Percentiles rank a stretch among this genome's conserved stretches.
phyloP scores from a whole-genome alignment of 1,284 basidiomycete species.

The Exobasidium rhododendri region DNA sequence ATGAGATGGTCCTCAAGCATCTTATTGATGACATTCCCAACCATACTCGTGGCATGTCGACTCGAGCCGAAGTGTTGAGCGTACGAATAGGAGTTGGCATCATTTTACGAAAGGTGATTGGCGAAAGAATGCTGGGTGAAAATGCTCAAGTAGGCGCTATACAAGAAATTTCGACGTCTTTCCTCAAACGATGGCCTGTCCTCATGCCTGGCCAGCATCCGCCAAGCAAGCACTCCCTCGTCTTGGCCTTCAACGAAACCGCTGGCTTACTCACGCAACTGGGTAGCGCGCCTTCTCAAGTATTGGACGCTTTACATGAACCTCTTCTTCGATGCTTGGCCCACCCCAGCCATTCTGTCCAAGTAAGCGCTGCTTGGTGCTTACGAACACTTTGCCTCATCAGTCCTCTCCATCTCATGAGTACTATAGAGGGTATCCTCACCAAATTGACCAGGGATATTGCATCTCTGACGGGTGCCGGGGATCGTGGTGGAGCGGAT shows the following conservation, averaged over 20 bases:
- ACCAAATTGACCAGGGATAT: constrained; percentile 78
- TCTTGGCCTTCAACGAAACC: constrained; percentile 76
- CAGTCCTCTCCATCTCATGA: constrained; percentile 77
- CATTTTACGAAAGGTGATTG: constrained; percentile 79
- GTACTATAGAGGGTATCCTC: constrained; percentile 70
- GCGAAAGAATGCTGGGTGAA: constrained; percentile 73
- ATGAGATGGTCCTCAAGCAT: constrained; percentile 73
- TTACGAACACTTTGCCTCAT: constrained; percentile 85
- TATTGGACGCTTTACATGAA: constrained; percentile 83
- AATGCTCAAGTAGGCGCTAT: constrained; percentile 91
- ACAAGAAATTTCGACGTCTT: constrained; percentile 74
- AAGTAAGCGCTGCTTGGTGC: constrained; percentile 80
- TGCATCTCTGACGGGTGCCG: constrained; percentile 56
- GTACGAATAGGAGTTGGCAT: constrained; percentile 72
- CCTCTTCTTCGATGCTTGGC: constrained; percentile 78
- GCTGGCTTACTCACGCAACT: constrained; percentile 81
- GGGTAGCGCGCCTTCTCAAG: constrained; percentile 82
- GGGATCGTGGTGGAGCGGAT: constrained; percentile 60
- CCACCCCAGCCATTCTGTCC: constrained; percentile 82
- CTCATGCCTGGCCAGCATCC: constrained; percentile 77
- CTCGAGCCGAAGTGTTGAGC: constrained; percentile 65
- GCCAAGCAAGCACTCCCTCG: constrained; percentile 69
- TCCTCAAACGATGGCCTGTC: constrained; percentile 85
- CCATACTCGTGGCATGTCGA: constrained; percentile 29
- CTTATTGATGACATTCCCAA: constrained; percentile 67